Evolutionary conservation across 2,329 filamentous ascomycete genomes (phyloP).

Genomic region (Capronia coronata): DNA sequence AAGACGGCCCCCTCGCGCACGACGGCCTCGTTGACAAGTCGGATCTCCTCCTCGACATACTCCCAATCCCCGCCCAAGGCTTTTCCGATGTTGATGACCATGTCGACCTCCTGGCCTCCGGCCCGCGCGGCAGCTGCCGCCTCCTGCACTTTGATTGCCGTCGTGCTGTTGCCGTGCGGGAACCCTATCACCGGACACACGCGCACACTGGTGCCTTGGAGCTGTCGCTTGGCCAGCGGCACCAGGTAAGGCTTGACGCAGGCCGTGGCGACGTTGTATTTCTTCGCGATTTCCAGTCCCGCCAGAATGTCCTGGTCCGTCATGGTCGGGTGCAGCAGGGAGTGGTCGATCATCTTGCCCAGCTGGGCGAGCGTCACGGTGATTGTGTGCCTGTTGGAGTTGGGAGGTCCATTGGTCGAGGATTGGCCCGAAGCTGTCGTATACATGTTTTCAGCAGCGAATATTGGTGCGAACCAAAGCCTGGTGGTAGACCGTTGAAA

Average conservation of each 20-base stretch:
- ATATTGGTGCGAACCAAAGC: too few relatives aligned
- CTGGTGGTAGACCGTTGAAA: too few relatives aligned
- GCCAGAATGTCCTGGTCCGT: constrained; percentile 49
- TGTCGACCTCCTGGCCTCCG: constrained; percentile 53
- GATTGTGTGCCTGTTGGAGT: constrained; percentile 27
- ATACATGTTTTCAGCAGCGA: too few relatives aligned
- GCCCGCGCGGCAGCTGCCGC: constrained; percentile 43
- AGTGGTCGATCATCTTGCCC: constrained; percentile 55
- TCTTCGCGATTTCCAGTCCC: constrained; percentile 45
- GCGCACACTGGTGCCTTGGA: constrained; percentile 45
- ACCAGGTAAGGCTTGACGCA: constrained; percentile 55
- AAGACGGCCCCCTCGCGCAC: constrained; percentile 38
- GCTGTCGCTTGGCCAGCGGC: constrained; percentile 42
- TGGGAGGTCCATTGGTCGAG: too few relatives aligned
- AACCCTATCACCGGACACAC: constrained; percentile 57
- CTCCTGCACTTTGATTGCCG: constrained; percentile 50
- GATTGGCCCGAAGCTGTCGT: too few relatives aligned
- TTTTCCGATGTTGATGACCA: constrained; percentile 58
- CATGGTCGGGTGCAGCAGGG: constrained; percentile 56
- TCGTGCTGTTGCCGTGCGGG: constrained; percentile 54
- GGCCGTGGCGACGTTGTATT: constrained; percentile 49
- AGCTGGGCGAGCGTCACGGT: constrained; percentile 43
- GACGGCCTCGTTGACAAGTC: constrained; percentile 46
- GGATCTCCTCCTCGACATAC: constrained; percentile 51
- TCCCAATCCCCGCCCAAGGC: constrained; percentile 52